Evolutionary conservation across 75 land plant species (phyloP).

Genomic region (Pinus tabuliformis): DNA sequence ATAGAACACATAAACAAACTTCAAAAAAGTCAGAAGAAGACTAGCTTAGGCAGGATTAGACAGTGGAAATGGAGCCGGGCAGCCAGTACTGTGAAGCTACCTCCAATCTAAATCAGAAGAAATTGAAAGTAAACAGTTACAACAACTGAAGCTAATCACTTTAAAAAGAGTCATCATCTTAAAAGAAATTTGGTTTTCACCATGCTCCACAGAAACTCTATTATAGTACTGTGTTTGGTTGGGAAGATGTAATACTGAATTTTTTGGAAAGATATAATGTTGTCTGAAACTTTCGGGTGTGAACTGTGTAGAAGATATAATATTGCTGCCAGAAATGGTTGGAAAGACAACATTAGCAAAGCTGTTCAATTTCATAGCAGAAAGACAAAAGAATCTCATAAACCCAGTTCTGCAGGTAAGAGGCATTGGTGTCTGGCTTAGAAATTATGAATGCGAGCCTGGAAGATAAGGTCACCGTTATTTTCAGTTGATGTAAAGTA

Average conservation of each 20-base stretch:
- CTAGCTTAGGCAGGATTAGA: neutral
- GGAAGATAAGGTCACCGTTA: neutral
- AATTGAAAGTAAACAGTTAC: no score
- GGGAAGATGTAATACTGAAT: neutral
- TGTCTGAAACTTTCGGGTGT: no score
- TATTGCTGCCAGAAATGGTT: no score
- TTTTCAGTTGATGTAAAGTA: neutral
- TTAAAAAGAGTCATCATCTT: no score
- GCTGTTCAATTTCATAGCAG: neutral
- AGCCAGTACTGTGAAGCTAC: neutral
- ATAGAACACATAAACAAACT: neutral
- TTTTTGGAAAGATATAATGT: no score
- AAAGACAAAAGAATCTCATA: neutral
- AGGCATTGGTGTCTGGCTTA: neutral
- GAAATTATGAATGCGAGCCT: neutral
- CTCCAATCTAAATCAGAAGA: neutral
- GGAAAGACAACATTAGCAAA: neutral
- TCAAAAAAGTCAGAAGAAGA: neutral
- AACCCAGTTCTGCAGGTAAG: neutral
- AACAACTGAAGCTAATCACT: no score
- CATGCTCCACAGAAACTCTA: neutral
- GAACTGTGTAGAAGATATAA: no score
- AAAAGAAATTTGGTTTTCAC: neutral
- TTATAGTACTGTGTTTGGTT: neutral
- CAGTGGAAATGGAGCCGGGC: neutral